Conservation (phyloP, 371 early-diverging fungal genomes). For the Rhizopus sp. region DNA sequence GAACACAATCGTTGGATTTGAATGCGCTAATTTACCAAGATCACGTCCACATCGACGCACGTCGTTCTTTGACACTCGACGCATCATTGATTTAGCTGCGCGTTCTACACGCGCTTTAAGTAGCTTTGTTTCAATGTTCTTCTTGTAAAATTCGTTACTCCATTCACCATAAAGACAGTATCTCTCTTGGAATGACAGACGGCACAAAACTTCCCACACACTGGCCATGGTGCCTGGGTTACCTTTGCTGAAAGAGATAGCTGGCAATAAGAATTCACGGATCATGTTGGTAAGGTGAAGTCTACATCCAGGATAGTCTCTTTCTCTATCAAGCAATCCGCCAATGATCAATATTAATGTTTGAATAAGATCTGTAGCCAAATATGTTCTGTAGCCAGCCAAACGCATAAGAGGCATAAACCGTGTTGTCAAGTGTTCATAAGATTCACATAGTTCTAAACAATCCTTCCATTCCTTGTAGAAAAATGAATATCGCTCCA, state of each 20-base stretch:
- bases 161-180: conserved; percentile 84
- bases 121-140: conserved; percentile 48
- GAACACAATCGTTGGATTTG: conserved; percentile 83
- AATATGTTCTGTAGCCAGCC: conserved; percentile 51
- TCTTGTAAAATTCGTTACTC: conserved; percentile 63
- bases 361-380: conserved; percentile 46
- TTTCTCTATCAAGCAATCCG: conserved; percentile 36
- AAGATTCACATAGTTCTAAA: conserved; percentile 36
- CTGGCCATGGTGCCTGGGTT: conserved; percentile 77
- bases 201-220: conserved; percentile 75
- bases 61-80: conserved; percentile 80
- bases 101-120: conserved; percentile 58
- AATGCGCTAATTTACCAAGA: conserved; percentile 80
- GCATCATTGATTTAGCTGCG: conserved; percentile 67
- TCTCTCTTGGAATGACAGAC: conserved; percentile 65
- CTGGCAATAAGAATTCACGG: conserved; percentile 73
- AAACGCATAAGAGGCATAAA: conserved; percentile 54
- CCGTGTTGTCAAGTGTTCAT: conserved; percentile 42
- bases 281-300: conserved; percentile 63
- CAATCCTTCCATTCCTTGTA: conserved; percentile 59
- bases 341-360: conserved; percentile 45
- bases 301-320: conserved; percentile 25
- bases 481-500: conserved; percentile 56
- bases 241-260: conserved; percentile 65
- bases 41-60: conserved; percentile 80